Percentiles rank a stretch among this genome's conserved stretches.
phyloP scores from a whole-genome alignment of 306 rosid genomes.

The Senna siamea region DNA sequence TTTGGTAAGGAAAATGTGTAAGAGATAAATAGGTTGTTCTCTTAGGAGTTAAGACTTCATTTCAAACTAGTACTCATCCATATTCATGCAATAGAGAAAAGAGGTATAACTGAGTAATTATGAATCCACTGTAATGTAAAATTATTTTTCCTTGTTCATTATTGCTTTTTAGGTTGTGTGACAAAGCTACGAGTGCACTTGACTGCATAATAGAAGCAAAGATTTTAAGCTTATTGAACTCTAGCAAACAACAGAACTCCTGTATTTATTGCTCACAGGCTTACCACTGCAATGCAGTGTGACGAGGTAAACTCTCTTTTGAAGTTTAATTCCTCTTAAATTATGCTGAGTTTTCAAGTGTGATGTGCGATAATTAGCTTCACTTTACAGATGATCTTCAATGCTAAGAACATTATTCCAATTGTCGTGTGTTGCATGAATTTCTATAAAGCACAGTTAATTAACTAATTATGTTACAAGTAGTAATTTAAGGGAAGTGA shows the following conservation, averaged over 20 bases:
- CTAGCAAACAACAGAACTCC: conserved; percentile 83
- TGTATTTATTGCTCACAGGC: conserved; percentile 94
- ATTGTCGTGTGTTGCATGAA: too few relatives aligned
- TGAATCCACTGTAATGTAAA: neutral
- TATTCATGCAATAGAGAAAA: neutral
- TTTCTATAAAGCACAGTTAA: too few relatives aligned
- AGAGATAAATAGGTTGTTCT: too few relatives aligned
- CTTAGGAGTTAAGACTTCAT: too few relatives aligned
- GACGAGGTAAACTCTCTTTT: conserved; percentile 67
- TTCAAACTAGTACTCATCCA: too few relatives aligned
- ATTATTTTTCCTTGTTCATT: conserved; percentile 1
- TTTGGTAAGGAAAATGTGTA: too few relatives aligned
- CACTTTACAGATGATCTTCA: too few relatives aligned
- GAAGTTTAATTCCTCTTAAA: neutral
- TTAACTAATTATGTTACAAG: too few relatives aligned
- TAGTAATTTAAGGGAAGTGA: too few relatives aligned
- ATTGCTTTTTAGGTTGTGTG: conserved; percentile 72
- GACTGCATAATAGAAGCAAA: conserved; percentile 98
- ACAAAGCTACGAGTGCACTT: conserved; percentile 98
- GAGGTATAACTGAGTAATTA: too few relatives aligned
- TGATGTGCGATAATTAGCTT: too few relatives aligned
- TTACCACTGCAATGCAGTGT: conserved; percentile 98
- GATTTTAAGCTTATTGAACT: conserved; percentile 82
- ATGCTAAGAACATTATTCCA: too few relatives aligned
- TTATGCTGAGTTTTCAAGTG: conserved; percentile 3